Percentiles rank a stretch among this genome's conserved stretches.
Evolutionary conservation across 208 protist species (phyloP).

Genomic region (Crithidia brevicula): DNA sequence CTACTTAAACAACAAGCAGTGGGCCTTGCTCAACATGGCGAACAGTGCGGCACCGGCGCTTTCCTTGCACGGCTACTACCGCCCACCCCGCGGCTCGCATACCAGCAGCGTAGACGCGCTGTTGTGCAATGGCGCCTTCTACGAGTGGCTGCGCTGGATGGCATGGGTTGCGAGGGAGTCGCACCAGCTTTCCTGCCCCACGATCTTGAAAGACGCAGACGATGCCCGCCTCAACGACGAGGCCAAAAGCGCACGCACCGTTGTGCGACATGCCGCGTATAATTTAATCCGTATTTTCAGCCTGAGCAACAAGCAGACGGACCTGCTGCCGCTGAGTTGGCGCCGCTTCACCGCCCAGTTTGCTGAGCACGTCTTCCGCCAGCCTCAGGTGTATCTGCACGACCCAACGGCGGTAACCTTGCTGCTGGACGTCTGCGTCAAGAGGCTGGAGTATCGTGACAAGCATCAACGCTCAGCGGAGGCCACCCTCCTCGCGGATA

Average conservation of each 20-base stretch:
- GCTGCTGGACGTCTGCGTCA: slow-evolving; percentile 32
- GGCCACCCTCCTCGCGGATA: slow-evolving; percentile 14
- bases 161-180: slow-evolving; percentile 20
- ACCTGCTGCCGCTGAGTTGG: slow-evolving; percentile 39
- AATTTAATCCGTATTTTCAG: slow-evolving; percentile 37
- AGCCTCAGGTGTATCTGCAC: slow-evolving; percentile 41
- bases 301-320: slow-evolving; percentile 36
- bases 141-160: slow-evolving; percentile 68
- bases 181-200: slow-evolving; percentile 10
- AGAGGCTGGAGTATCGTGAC: slow-evolving; percentile 20
- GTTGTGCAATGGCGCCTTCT: slow-evolving; percentile 54
- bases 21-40: slow-evolving; percentile 42
- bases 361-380: slow-evolving; percentile 31
- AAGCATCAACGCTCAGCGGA: slow-evolving; percentile 9
- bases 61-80: slow-evolving; percentile 42
- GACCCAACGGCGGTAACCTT: slow-evolving; percentile 18
- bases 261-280: slow-evolving; percentile 22
- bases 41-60: slow-evolving; percentile 14
- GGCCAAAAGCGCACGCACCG: not conserved
- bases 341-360: slow-evolving; percentile 41
- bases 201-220: not conserved
- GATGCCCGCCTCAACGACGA: slow-evolving; percentile 1
- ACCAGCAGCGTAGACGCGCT: slow-evolving; percentile 41
- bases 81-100: slow-evolving; percentile 29
- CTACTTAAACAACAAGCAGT: slow-evolving; percentile 53